These are phyloP conservation scores for Kluyveromyces sp. DNA, from an alignment of 1,139 yeast species.

Conservation along the genomic window DNA sequence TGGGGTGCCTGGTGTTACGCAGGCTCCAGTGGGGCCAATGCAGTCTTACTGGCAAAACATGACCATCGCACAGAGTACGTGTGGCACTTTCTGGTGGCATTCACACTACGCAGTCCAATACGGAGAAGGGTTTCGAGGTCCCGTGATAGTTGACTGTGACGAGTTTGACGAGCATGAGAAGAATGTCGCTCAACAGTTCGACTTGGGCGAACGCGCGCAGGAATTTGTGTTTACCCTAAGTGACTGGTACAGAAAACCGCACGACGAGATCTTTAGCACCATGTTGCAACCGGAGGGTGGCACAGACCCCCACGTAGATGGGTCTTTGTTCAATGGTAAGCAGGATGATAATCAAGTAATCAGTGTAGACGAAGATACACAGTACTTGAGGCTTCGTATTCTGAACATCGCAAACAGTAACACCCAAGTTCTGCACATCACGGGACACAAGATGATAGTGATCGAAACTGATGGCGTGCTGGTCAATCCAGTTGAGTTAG, in stretches of 20 bases:
- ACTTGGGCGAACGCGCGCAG: slow-evolving; percentile 26
- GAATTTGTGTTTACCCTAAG: slow-evolving; percentile 57
- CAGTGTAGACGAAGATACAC: slow-evolving; percentile 42
- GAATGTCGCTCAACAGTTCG: slow-evolving; percentile 26
- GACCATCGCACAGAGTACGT: slow-evolving; percentile 35
- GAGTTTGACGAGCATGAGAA: slow-evolving; percentile 40
- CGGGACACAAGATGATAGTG: slow-evolving; percentile 44
- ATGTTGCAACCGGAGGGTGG: slow-evolving; percentile 32
- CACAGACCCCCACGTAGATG: slow-evolving; percentile 29
- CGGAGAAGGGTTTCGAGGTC: slow-evolving; percentile 44
- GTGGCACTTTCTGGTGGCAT: slow-evolving; percentile 48
- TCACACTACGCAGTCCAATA: slow-evolving; percentile 44
- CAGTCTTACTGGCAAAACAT: slow-evolving; percentile 36
- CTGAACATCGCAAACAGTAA: slow-evolving; percentile 41
- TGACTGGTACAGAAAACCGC: slow-evolving; percentile 49
- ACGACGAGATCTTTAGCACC: slow-evolving; percentile 54
- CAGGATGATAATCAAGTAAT: slow-evolving; percentile 48
- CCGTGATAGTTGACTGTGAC: slow-evolving; percentile 40
- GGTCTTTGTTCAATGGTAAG: slow-evolving; percentile 40
- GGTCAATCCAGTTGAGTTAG: slow-evolving; percentile 48
- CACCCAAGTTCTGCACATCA: slow-evolving; percentile 40
- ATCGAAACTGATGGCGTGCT: slow-evolving; percentile 67
- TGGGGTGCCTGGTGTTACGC: slow-evolving; percentile 43
- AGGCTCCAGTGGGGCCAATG: slow-evolving; percentile 36
- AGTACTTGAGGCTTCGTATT: slow-evolving; percentile 41